phyloP scores from a whole-genome alignment of 768 basidiomycete species.

The Tulasnella sp. region DNA sequence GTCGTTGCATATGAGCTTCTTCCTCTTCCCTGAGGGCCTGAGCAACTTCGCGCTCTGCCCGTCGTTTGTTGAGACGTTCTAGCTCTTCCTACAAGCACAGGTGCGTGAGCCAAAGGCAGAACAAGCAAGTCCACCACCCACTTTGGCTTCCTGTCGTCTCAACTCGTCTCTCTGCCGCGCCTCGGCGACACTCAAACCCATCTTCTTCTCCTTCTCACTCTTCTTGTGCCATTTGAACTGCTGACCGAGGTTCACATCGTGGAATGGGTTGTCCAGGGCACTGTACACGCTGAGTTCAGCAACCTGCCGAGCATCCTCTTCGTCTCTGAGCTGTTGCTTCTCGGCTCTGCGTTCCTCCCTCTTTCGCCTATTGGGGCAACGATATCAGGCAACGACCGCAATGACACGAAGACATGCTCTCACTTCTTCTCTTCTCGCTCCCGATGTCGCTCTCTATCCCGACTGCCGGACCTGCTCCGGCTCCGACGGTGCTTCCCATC shows the following conservation, averaged over 20 bases:
- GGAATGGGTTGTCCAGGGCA: conserved; percentile 94
- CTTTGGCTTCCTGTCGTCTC: conserved; percentile 74
- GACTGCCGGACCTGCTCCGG: conserved; percentile 28
- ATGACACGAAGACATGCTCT: conserved; percentile 19
- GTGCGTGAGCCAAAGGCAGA: neutral
- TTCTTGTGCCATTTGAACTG: conserved; percentile 99
- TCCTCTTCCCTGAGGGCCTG: conserved; percentile 83
- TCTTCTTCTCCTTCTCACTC: conserved; percentile 86
- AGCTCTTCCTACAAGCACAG: conserved; percentile 51
- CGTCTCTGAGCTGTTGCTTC: conserved; percentile 68
- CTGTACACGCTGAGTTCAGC: conserved; percentile 95
- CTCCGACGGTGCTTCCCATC: conserved; percentile 23
- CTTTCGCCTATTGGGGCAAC: conserved; percentile 47
- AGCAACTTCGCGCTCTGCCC: conserved; percentile 89
- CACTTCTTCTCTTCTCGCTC: conserved; percentile 39
- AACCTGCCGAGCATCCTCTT: conserved; percentile 83
- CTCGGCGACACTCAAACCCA: conserved; percentile 68
- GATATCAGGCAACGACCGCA: neutral
- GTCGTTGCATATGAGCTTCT: conserved; percentile 71
- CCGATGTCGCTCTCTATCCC: conserved; percentile 36
- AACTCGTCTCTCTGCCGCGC: conserved; percentile 66
- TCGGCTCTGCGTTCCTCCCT: conserved; percentile 75
- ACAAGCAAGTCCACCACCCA: conserved; percentile 9
- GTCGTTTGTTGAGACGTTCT: conserved; percentile 74
- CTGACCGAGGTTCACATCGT: conserved; percentile 90